phyloP scores from a whole-genome alignment of 306 rosid species.

The Cicer yamashitae region DNA sequence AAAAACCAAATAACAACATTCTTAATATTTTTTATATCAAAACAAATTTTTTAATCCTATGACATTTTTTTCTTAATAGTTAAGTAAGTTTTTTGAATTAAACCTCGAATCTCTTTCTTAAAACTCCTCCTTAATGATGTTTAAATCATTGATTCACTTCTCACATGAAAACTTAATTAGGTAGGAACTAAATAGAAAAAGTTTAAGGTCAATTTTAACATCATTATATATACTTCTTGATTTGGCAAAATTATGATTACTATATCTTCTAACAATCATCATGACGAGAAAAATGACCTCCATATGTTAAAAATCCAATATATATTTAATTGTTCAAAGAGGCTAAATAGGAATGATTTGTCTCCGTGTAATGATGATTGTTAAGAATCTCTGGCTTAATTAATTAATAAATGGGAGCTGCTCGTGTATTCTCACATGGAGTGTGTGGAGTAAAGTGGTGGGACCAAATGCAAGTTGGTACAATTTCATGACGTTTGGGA shows the following conservation, averaged over 20 bases:
- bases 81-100: too few species aligned
- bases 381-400: slow-evolving; percentile 2
- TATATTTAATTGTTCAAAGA: neutral
- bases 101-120: too few species aligned
- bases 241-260: neutral
- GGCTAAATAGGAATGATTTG: slow-evolving; percentile 6
- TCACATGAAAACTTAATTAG: too few species aligned
- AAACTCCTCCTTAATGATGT: too few species aligned
- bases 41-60: too few species aligned
- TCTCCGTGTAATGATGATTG: slow-evolving; percentile 29
- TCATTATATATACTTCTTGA: neutral
- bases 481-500: slow-evolving; percentile 4
- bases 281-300: neutral
- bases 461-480: slow-evolving; percentile 9
- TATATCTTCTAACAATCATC: neutral
- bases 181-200: neutral
- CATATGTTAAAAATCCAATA: neutral
- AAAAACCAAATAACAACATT: too few species aligned
- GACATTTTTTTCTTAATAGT: too few species aligned
- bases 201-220: neutral
- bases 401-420: neutral
- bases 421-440: neutral
- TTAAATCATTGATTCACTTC: too few species aligned
- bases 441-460: slow-evolving; percentile 22
- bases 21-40: too few species aligned